These are phyloP conservation scores for Vigna radiata DNA, from an alignment of 306 rosid genomes.

Conservation along the genomic window DNA sequence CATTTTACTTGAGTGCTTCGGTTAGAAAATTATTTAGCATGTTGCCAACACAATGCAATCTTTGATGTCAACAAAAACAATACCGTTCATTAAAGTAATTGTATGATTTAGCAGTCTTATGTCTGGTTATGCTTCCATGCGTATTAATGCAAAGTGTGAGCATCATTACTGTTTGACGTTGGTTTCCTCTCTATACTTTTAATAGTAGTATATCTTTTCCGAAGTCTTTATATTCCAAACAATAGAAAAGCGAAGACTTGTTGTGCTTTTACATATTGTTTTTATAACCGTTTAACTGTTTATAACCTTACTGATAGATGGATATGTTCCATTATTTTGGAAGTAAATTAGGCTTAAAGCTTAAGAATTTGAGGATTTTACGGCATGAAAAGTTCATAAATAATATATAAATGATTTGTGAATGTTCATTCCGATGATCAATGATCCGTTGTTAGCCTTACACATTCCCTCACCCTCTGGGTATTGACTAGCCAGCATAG, in stretches of 20 bases:
- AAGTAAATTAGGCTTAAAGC: conserved; percentile 13
- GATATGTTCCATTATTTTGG: conserved; percentile 5
- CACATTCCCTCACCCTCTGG: not conserved
- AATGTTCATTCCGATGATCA: not conserved
- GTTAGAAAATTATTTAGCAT: not conserved
- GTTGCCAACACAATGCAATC: not conserved
- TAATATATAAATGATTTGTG: not conserved
- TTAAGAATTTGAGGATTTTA: conserved; percentile 8
- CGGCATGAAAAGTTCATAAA: not conserved
- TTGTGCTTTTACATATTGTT: not conserved
- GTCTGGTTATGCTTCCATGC: conserved; percentile 7
- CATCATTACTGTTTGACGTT: not conserved
- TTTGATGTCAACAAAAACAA: not conserved
- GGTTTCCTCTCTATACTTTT: not conserved
- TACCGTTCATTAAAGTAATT: not conserved
- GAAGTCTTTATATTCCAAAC: not conserved
- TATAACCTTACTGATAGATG: not conserved
- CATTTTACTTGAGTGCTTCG: not conserved
- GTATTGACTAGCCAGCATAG: not conserved
- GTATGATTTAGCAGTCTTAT: not conserved
- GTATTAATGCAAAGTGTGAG: not conserved
- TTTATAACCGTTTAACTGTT: not conserved
- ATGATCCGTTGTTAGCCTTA: not conserved
- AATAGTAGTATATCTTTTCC: not conserved
- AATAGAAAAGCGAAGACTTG: not conserved